Evolutionary conservation across 169 alveolate genomes (phyloP).

Genomic region (Perkinsus marinus): DNA sequence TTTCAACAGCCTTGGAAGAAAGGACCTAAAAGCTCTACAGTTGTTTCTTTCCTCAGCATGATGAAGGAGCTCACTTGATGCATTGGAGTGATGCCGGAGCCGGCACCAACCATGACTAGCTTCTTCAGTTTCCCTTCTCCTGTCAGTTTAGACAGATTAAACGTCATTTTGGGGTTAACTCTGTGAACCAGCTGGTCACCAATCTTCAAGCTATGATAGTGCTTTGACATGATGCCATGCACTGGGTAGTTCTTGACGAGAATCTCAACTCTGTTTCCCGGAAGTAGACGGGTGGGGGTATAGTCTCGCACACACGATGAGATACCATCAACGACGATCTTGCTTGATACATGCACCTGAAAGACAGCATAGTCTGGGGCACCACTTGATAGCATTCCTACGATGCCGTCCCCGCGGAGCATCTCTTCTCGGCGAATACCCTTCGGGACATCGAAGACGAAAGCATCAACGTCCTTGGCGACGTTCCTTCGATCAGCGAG

Average conservation of each 20-base stretch:
- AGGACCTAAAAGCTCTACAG: neutral
- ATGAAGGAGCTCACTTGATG: neutral
- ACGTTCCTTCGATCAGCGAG: neutral
- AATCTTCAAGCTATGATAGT: neutral
- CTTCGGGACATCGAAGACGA: neutral
- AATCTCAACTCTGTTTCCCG: neutral
- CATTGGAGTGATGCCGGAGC: neutral
- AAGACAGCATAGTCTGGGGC: neutral
- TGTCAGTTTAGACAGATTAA: neutral
- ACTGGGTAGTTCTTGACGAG: neutral
- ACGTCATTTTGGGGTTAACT: neutral
- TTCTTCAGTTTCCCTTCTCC: neutral
- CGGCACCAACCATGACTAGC: neutral
- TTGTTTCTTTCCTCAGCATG: neutral
- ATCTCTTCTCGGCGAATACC: neutral
- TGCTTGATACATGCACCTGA: neutral
- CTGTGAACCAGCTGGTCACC: neutral
- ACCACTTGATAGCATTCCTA: neutral
- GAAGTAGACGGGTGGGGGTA: neutral
- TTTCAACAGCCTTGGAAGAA: neutral
- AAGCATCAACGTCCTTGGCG: neutral
- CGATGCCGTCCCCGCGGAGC: neutral
- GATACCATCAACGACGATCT: neutral
- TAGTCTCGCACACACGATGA: neutral
- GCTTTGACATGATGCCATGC: neutral